Base-by-base conservation (phyloP, 176 grass and related monocot species). In the Areca catechu region DNA sequence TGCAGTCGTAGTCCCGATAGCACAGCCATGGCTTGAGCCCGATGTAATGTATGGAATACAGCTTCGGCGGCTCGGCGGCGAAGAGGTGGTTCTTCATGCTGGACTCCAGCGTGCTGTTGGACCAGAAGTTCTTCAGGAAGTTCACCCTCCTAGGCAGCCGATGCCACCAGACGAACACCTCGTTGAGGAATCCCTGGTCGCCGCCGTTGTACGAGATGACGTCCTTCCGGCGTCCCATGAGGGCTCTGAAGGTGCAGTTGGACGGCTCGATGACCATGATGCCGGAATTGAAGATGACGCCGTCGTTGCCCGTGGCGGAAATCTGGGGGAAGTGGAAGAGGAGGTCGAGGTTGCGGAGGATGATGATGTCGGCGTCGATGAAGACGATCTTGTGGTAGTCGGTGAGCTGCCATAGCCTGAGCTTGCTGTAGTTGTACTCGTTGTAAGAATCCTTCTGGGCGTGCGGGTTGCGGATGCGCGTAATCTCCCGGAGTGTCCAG, bases 341-440 rank as follows among this genome's bases (percentile, higher is more conserved):
- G 27, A 17, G 37, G 76, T 97, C 92, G 7, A 91, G 86, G 74
- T 24, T 77, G 51, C 92, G 92, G 22, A 97, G 83, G 14, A 97
- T 80, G 1, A 97, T 65, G 62, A 97, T 84, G 74, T 97, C 92
- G 57, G 92, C 79, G 82, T 97, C 92, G 48, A 97, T 57, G 77
- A 97, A 97, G 43, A 97, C 81, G 15, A 97, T 71, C 60, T 83
- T 79, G 53, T 82, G 69, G 75, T 97, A 97, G 20, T 88, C 78
- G 2, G 75, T 18, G 22, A 97, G 86, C 80, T 88, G 92, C 92
- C 92, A 97, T 22, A 97, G 78, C 53, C 92, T 83, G 75, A 97
- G 86, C 84, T 97, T 97, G 86, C 92, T 97, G 92, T 88, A 97
- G 81, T 97, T 97, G 83, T 97, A 84, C 77, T 97, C 92, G 66